Evolutionary conservation across 225 moss, liverwort and hornwort species (phyloP), one percentile per base, ranked within the genome.

Genomic region (Pseudisothecium myosuroides): DNA sequence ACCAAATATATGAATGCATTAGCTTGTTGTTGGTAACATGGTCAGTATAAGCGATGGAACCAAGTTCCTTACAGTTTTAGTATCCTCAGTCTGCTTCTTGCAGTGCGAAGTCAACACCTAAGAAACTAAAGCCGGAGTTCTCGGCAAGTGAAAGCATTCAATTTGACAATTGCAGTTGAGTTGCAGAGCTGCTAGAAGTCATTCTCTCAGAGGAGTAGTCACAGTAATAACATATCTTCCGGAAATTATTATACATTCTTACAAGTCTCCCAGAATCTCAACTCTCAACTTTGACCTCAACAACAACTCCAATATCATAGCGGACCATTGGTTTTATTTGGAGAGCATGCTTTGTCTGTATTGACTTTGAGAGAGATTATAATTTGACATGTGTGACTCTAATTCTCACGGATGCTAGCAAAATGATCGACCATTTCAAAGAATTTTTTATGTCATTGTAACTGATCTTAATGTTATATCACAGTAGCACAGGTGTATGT

Each of bases 401-500:
- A 9, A 77, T 36, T 36, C 14, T 36, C 9, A 10, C 2, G 4
- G 55, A 54, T 54, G 76, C 14, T 77, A 54, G 37, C 9, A 15
- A 24, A 77, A 9, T 77, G 24, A 0, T 77, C 0, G 0, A 21
- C 34, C 5, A 50, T 34, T 34, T 34, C 1, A 50, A 49, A 52
- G 5, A 21, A 7, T 24, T 15, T 55, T 20, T 36, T 37, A 10
- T 55, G 24, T 77, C 10, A 10, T 55, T 37, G 14, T 23, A 54
- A 24, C 6, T 0, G 8, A 12, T 32, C 6, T 37, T 37, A 77
- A 1, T 36, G 14, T 36, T 77, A 23, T 77, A 23, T 34, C 36
- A 52, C 1, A 8, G 3, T 21, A 76, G 34, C 0, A 0, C 20
- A 50, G 0, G 50, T 34, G 7, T 32, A 49, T 75, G 12, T 50